Base-by-base conservation (phyloP, 805 yeast species). In the Cyberlindnera euphorbiae region DNA sequence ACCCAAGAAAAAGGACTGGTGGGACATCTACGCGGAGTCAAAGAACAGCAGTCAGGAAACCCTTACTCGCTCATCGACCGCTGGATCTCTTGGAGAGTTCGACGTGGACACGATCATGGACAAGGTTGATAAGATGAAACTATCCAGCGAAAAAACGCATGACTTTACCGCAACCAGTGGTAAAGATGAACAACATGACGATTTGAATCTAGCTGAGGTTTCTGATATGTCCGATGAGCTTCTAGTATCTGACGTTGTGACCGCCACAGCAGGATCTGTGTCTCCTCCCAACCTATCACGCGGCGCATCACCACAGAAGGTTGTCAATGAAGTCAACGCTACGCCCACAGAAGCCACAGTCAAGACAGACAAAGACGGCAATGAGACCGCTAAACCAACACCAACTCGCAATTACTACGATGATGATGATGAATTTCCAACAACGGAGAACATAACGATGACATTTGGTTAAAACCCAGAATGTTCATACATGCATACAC, bases 1-100 rank as follows among this genome's bases (percentile, higher is more conserved):
- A 40, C 72, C 75, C 13, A 71, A 72, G 50, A 67, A 70, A 63
- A 72, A 64, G 52, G 73, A 63, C 52, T 78, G 82, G 80, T 73
- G 67, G 78, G 76, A 66, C 50, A 44, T 46, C 32, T 54, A 53
- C 33, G 45, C 55, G 5, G 60, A 51, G 5, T 47, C 50, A 3
- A 48, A 50, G 17, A 46, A 40, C 15, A 41, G 34, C 13, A 35
- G 51, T 18, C 44, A 44, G 8, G 45, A 47, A 2, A 34, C 39
- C 13, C 12, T 43, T 4, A 19, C 42, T 2, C 32, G 39, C 11
- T 17, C 5, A 4, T 39, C 42, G 1, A 26, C 21, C 2, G 30
- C 34, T 14, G 32, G n/a, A 3, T 38, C 41, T 2, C 9, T 39
- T 14, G 24, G 22, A 4, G 40, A 35, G 8, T 45, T 49, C 32